Base-by-base conservation (phyloP, 2,329 filamentous ascomycete species). In the Aureobasidium sp. region DNA sequence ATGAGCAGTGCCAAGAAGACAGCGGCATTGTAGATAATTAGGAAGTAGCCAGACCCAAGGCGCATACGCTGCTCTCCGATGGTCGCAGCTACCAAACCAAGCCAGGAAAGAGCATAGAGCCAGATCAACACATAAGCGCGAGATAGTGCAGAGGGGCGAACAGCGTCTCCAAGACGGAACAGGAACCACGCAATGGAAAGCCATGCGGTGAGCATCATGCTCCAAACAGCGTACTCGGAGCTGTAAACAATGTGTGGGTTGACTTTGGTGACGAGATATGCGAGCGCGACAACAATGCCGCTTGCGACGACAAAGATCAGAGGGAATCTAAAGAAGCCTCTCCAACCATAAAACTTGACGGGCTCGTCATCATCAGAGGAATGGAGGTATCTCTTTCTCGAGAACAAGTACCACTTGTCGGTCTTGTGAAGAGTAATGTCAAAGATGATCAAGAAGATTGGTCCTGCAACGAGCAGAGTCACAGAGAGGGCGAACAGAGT, bases 191-290 rank as follows among this genome's bases (percentile, higher is more conserved):
- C 87, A 22, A 87, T 74, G 63, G 88, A 86, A 70, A 94, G 85
- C 80, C 91, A 96, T 0, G 90, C 80, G 0, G 89, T 89, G 0
- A 93, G 71, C 77, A 91, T 89, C 87, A 95, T 95, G 31, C 85
- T 75, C 90, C 91, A 96, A 70, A 97, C 88, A 5, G 89, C 82
- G 72, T 94, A 97, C 52, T 87, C 82, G 68, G 89, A 95, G 75
- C 90, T 92, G 76, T 97, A 94, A n/a, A 94, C 79, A 68, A 97
- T 91, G 68, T 90, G 83, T 1, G 93, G 91, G 70, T 97, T 97
- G 71, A 93, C 77, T 73, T 94, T 95, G 41, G 84, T 84, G 45
- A 96, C 70, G 57, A 97, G 75, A 67, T 89, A 89, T 1, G 89
- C 88, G 20, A 90, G 79, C 0, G 84, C 89, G 27, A 95, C 73